Percentiles rank a stretch among this genome's conserved stretches.
These are phyloP conservation scores for Teunomyces funiuensis DNA, from an alignment of 805 yeast genomes.

Conservation along the genomic window DNA sequence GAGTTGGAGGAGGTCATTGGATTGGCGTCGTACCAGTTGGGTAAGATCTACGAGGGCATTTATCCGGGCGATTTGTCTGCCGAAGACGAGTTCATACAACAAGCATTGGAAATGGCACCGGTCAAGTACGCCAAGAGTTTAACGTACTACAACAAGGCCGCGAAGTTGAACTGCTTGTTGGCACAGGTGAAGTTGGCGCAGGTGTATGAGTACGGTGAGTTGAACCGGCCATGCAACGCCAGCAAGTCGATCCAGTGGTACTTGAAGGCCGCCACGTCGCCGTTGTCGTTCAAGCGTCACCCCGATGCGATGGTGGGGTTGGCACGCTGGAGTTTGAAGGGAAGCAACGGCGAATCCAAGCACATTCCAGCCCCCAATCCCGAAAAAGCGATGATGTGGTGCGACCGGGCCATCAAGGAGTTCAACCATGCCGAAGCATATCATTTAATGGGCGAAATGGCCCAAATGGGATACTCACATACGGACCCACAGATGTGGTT, in stretches of 20 bases:
- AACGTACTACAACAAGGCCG: constrained; percentile 42
- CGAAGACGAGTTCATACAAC: constrained; percentile 36
- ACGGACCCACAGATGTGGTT: constrained; percentile 33
- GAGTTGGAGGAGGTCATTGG: constrained; percentile 44
- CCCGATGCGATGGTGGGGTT: constrained; percentile 48
- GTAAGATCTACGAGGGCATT: constrained; percentile 43
- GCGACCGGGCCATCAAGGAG: constrained; percentile 43
- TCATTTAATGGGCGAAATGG: constrained; percentile 38
- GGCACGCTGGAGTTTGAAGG: constrained; percentile 40
- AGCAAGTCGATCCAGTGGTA: constrained; percentile 47
- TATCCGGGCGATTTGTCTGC: constrained; percentile 42
- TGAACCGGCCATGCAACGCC: constrained; percentile 39
- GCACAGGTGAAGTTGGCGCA: constrained; percentile 43
- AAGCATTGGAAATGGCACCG: constrained; percentile 37
- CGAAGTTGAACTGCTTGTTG: constrained; percentile 37
- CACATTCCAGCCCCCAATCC: constrained; percentile 38
- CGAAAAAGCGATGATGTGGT: constrained; percentile 41
- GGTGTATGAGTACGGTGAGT: constrained; percentile 44
- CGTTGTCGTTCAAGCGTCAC: constrained; percentile 38
- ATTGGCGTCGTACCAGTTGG: constrained; percentile 41
- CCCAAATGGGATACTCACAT: constrained; percentile 33
- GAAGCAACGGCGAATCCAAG: constrained; percentile 33
- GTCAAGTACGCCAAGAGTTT: constrained; percentile 44
- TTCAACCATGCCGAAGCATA: constrained; percentile 39
- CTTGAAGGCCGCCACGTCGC: constrained; percentile 40